phyloP scores from a whole-genome alignment of 2,329 filamentous ascomycete species.

The Fusarium sublunatum region DNA sequence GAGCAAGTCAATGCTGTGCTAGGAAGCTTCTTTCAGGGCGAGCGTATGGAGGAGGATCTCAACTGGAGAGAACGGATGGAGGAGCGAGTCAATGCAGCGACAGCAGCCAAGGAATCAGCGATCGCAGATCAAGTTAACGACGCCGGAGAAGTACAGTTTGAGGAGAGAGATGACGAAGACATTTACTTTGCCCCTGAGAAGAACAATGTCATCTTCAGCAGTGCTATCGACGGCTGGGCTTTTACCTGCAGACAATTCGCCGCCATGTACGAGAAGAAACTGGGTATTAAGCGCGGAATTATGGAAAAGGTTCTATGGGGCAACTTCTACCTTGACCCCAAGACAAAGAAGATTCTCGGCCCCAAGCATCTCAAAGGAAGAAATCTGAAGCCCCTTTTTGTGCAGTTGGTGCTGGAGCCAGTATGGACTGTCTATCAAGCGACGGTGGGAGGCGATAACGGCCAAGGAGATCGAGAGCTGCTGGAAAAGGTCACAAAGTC shows the following conservation, averaged over 20 bases:
- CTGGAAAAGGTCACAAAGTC: slow-evolving; percentile 97
- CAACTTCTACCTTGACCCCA: slow-evolving; percentile 95
- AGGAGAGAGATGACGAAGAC: slow-evolving; percentile 95
- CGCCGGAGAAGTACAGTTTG: slow-evolving; percentile 75
- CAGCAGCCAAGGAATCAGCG: slow-evolving; percentile 68
- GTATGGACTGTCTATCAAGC: slow-evolving; percentile 97
- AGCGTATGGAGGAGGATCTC: slow-evolving; percentile 97
- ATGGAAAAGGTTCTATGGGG: slow-evolving; percentile 98
- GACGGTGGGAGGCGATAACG: slow-evolving; percentile 82
- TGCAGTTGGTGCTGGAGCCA: slow-evolving; percentile 93
- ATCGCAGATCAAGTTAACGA: slow-evolving; percentile 62
- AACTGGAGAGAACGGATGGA: slow-evolving; percentile 96
- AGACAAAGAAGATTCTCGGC: slow-evolving; percentile 92
- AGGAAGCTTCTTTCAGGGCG: slow-evolving; percentile 96
- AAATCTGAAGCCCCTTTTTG: slow-evolving; percentile 94
- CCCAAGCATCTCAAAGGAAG: slow-evolving; percentile 94
- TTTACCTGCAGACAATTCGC: slow-evolving; percentile 97
- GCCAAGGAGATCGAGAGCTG: slow-evolving; percentile 83
- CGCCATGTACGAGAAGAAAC: slow-evolving; percentile 92
- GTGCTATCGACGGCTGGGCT: slow-evolving; percentile 98
- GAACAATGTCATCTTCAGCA: slow-evolving; percentile 99
- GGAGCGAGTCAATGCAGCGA: slow-evolving; percentile 79
- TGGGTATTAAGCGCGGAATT: slow-evolving; percentile 88
- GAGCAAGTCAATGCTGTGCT: slow-evolving; percentile 98
- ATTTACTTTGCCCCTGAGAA: slow-evolving; percentile 98